Evolutionary conservation across 495 filamentous ascomycete genomes (phyloP), one percentile per base, ranked within the genome.

Genomic region (Amniculicola lignicola): DNA sequence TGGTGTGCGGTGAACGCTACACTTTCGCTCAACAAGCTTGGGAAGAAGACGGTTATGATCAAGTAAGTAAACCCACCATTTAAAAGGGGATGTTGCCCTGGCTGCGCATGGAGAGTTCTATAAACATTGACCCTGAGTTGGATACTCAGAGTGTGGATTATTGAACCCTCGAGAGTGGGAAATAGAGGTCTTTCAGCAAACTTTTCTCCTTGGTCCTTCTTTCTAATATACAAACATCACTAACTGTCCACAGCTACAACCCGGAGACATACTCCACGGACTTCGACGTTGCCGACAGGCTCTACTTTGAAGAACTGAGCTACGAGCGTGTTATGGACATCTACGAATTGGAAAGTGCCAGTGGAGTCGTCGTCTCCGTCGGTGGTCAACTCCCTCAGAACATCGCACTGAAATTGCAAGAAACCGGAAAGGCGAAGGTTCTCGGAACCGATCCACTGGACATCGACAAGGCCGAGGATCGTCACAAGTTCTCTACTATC

Each of bases 301-400:
- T 97, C 21, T 97, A 97, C 73, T 97, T 97, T 64, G 92, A 97
- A 69, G 92, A 97, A 74, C 75, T 97, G 46, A 92, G 87, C 75
- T 97, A 96, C 67, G 92, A 97, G 76, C 84, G 90, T 65, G 91
- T 96, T 31, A 95, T 95, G 90, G 92, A 97, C 74, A 97, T 97
- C 57, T 96, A 96, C 69, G 92, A 96, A 70, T 79, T 97, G 15
- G 92, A 97, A 76, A 77, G 74, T 50, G 87, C 92, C 22, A 82
- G 77, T 45, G 92, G 93, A 63, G 89, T 97, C 28, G 90, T 96
- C 24, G 93, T 97, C 12, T 94, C 88, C 51, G 91, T 96, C 51
- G 92, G 92, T 63, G 93, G 92, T 36, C 92, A 97, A 75, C 80
- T 97, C 53, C 93, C 92, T 2, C 92, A 97, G 75, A 96, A 96